Base-by-base conservation (phyloP, 495 filamentous ascomycete species). In the Penicillium crystallinum region DNA sequence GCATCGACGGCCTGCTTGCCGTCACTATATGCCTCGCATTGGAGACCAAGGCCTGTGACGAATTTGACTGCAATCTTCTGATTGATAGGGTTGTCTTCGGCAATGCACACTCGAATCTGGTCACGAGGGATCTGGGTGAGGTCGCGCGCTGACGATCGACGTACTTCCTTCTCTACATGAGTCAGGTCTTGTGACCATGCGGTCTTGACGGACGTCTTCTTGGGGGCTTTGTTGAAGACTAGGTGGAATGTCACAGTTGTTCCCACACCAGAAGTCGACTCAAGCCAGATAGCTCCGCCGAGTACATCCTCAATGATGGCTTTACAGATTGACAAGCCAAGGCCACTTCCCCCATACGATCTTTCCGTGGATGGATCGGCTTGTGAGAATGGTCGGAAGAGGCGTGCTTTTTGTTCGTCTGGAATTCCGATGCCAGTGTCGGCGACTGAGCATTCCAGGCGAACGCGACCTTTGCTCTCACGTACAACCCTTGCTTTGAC, bases 371-470 rank as follows among this genome's bases (percentile, higher is more conserved):
- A 90, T 40, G 81, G 84, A 69, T 96, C 91, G 2, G 90, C 90
- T 67, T 96, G 91, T 49, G 87, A 89, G 66, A 96, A 96, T 0
- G 91, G 91, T 42, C 84, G 81, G 81, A 96, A 96, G 1, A 96
- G 81, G 54, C 91, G 89, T 41, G 82, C 78, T 31, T 87, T 80
- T 63, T 95, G 89, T 59, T 91, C 81, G 15, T 85, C 80, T 1
- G 86, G 81, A 58, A 96, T 92, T 25, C 91, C 91, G 52, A 96
- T 95, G 31, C 91, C 91, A 2, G 90, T 95, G 62, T 96, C 91
- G 33, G 83, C 72, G n/a, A 96, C 89, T 57, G 88, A 90, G 65
- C 89, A 91, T 29, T 87, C 89, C 38, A 95, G 69, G 44, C 80
- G 83, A 9, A 91, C 82, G 36, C 72, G 78, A 36, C 88, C 81